These are phyloP conservation scores for Hypoxylon sp. DNA, from an alignment of 2,329 filamentous ascomycete genomes.

Conservation along the genomic window DNA sequence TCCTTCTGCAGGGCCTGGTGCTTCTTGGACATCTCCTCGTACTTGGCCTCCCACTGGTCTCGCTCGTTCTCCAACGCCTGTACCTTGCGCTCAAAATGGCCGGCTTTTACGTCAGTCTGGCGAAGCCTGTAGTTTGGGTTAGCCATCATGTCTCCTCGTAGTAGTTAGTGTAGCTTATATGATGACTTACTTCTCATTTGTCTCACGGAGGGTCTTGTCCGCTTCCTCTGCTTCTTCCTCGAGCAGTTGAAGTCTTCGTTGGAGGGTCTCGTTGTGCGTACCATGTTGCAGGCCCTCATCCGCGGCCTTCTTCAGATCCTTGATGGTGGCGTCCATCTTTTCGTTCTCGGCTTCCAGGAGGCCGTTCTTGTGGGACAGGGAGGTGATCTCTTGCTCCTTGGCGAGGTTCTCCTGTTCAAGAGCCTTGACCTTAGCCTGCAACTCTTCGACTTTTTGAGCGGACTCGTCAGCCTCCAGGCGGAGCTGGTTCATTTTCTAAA, in stretches of 20 bases:
- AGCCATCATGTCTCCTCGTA: slow-evolving; percentile 5
- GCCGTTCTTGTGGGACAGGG: slow-evolving; percentile 94
- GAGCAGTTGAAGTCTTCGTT: slow-evolving; percentile 92
- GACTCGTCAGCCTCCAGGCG: slow-evolving; percentile 94
- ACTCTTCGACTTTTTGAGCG: slow-evolving; percentile 85
- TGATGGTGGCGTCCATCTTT: slow-evolving; percentile 87
- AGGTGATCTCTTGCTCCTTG: slow-evolving; percentile 99
- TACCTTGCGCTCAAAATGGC: slow-evolving; percentile 99
- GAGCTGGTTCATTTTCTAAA: slow-evolving; percentile 93
- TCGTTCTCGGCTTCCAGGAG: slow-evolving; percentile 92
- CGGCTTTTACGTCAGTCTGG: slow-evolving; percentile 99
- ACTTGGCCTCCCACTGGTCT: slow-evolving; percentile 97
- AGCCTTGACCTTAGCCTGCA: slow-evolving; percentile 86
- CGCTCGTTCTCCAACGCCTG: slow-evolving; percentile 93
- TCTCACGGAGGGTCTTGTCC: slow-evolving; percentile 95
- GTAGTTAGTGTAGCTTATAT: slow-evolving; percentile 5
- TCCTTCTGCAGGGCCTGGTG: slow-evolving; percentile 86
- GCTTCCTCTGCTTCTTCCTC: slow-evolving; percentile 98
- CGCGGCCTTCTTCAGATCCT: slow-evolving; percentile 89
- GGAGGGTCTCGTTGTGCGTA: slow-evolving; percentile 91
- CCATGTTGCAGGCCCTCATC: slow-evolving; percentile 86
- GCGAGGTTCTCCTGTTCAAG: slow-evolving; percentile 95
- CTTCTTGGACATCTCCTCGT: slow-evolving; percentile 97
- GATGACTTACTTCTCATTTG: slow-evolving; percentile 94
- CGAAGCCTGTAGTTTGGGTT: slow-evolving; percentile 77